Evolutionary conservation across 768 basidiomycete genomes (phyloP), one percentile per base, ranked within the genome.

Genomic region (Boletus fagicola): DNA sequence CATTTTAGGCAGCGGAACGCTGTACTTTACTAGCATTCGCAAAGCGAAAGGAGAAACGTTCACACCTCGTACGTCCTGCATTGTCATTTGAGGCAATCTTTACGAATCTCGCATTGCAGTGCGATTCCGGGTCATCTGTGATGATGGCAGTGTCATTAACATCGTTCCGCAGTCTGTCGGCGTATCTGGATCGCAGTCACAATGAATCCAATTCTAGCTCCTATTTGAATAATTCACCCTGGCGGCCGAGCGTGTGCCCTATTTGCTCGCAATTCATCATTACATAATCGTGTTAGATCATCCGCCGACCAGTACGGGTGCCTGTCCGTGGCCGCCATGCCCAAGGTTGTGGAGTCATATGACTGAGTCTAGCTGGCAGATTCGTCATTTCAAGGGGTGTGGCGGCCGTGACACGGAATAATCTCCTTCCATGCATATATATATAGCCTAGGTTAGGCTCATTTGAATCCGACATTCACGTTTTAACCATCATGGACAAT

Each of bases 21-120:
- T 92, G 2, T 92, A 92, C 66, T 92, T 92, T 68, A 92, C 90
- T 3, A 91, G 88, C 68, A 86, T 92, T 54, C 80, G 90, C 43
- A 86, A 83, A 73, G 83, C 79, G 16, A 92, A 90, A 65, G 89
- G 88, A 10, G 74, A 80, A 40, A 81, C 80, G 1, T 92, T 88
- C 68, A 83, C 80, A 35, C 84, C 86, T 4, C 66, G 88, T 92
- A 69, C 59, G 49, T 54, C 24, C 5, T 38, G 20, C 5, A 15
- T 43, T 47, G 54, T 28, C 13, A 16, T 42, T 24, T 5, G 15
- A 39, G 26, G 4, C 10, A 4, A 20, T 30, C 16, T 15, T 35
- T 20, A 38, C 4, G 5, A 44, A 6, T 30, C 24, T 38, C 54
- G 13, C 24, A 16, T 52, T 33, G 13, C 62, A 87, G 86, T 88